Evolutionary conservation across 2,329 filamentous ascomycete genomes (phyloP).

Genomic region (Alternaria sp.): DNA sequence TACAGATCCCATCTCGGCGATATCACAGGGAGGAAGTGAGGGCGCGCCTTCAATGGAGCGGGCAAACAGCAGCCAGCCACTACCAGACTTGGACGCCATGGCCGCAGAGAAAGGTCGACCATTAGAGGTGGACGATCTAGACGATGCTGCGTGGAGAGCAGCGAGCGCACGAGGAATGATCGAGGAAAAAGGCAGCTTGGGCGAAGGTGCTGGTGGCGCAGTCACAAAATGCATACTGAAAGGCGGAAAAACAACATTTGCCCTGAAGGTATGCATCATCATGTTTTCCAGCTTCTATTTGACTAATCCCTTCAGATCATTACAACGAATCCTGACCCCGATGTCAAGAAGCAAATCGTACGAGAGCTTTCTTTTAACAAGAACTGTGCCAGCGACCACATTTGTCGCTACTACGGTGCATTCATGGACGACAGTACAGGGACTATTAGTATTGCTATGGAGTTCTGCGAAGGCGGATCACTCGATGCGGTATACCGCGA

Average conservation of each 20-base stretch:
- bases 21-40: conserved; percentile 78
- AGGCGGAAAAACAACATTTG: conserved; percentile 93
- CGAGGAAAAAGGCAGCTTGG: conserved; percentile 85
- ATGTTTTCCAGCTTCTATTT: not conserved
- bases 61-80: conserved; percentile 80
- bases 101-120: conserved; percentile 83
- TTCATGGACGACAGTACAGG: conserved; percentile 96
- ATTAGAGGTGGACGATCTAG: conserved; percentile 90
- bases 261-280: conserved; percentile 76
- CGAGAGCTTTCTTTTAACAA: conserved; percentile 98
- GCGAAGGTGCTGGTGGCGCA: conserved; percentile 94
- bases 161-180: conserved; percentile 90
- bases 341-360: conserved; percentile 98
- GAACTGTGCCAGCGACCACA: conserved; percentile 93
- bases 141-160: conserved; percentile 94
- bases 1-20: conserved; percentile 87
- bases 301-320: conserved; percentile 70
- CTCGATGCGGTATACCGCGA: conserved; percentile 97
- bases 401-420: conserved; percentile 96
- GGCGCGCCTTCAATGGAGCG: conserved; percentile 77
- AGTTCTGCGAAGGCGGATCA: conserved; percentile 96
- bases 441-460: conserved; percentile 98
- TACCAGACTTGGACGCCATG: conserved; percentile 81
- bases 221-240: conserved; percentile 91
- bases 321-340: conserved; percentile 95